These are phyloP conservation scores for Cutaneotrichosporon mucoides DNA, from an alignment of 1,284 basidiomycete species.

Conservation along the genomic window DNA sequence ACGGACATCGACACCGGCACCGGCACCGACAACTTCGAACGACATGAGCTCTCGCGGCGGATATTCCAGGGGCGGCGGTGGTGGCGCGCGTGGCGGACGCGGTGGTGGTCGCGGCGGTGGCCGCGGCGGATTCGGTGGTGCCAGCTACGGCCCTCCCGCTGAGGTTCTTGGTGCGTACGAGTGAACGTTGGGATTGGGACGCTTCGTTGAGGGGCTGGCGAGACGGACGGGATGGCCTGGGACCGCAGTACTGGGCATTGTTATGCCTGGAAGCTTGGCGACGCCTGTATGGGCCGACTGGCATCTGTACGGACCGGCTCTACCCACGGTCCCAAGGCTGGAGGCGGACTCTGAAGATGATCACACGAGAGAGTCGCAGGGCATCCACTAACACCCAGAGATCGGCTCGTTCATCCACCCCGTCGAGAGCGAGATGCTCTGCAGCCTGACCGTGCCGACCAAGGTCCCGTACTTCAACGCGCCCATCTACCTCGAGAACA, in stretches of 20 bases:
- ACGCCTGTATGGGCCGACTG: too few relatives aligned
- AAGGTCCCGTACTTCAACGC: conserved; percentile 99
- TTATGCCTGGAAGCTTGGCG: too few relatives aligned
- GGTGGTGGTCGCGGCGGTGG: conserved; percentile 43
- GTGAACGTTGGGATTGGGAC: too few relatives aligned
- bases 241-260: too few relatives aligned
- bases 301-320: too few relatives aligned
- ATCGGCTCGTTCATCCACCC: conserved; percentile 88
- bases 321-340: background rate
- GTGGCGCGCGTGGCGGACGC: conserved; percentile 37
- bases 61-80: conserved; percentile 41
- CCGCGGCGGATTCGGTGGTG: conserved; percentile 54
- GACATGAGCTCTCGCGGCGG: conserved; percentile 50
- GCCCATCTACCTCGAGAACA: conserved; percentile 97
- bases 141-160: conserved; percentile 75
- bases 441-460: conserved; percentile 74
- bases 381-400: conserved; percentile 53
- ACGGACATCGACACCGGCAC: background rate
- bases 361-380: too few relatives aligned
- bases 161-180: conserved; percentile 64
- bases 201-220: too few relatives aligned
- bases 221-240: too few relatives aligned
- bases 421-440: conserved; percentile 98
- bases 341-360: too few relatives aligned
- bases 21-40: conserved; percentile 4